phyloP scores from a whole-genome alignment of 176 grass and related monocot genomes.

The Musa schizocarpa region DNA sequence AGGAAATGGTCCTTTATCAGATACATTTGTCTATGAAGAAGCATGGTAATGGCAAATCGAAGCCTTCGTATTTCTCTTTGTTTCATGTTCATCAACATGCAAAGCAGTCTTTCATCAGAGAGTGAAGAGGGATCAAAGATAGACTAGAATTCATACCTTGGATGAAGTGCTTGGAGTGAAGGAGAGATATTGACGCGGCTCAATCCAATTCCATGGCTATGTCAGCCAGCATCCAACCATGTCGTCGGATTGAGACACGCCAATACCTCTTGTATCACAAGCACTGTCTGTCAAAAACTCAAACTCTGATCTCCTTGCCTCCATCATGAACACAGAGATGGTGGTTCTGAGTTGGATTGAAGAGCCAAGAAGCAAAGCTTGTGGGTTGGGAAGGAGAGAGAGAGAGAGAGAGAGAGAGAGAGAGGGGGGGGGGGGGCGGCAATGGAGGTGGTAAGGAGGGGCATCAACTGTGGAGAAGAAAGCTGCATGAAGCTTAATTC shows the following conservation, averaged over 20 bases:
- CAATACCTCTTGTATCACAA: conserved; percentile 6
- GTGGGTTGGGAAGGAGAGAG: neutral
- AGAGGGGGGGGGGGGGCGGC: neutral
- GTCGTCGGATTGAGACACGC: conserved; percentile 11
- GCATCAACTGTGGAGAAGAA: neutral
- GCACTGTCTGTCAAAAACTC: neutral
- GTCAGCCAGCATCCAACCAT: conserved; percentile 1
- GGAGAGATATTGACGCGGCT: conserved; percentile 17
- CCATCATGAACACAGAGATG: neutral
- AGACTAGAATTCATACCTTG: neutral
- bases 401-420: neutral
- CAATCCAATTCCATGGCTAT: conserved; percentile 2
- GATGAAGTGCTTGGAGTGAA: neutral
- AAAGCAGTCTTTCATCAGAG: too few relatives aligned
- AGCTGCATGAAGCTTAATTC: neutral
- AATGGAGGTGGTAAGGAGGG: neutral
- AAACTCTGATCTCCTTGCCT: neutral
- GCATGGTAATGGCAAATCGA: neutral
- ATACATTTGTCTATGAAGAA: neutral
- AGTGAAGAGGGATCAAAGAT: too few relatives aligned
- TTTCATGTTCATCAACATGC: too few relatives aligned
- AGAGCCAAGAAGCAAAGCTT: neutral
- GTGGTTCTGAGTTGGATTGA: neutral
- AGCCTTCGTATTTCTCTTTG: too few relatives aligned
- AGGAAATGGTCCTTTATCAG: neutral